Conservation (phyloP, 2,329 filamentous ascomycete genomes). For the Echinosphaeria canescens region DNA sequence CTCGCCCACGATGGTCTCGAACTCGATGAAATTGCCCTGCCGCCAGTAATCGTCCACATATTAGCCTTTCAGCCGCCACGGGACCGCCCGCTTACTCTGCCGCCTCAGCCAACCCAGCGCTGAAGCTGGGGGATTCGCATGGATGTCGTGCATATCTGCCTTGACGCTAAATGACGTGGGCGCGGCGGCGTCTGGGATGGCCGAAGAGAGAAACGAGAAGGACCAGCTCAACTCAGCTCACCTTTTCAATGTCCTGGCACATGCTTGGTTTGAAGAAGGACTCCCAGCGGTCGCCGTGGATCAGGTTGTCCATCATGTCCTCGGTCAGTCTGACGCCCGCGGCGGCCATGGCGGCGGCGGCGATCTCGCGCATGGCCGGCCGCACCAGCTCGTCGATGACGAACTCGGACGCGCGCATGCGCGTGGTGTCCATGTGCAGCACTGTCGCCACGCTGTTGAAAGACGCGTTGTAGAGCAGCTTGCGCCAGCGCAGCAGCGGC, state of each 20-base stretch:
- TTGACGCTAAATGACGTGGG: too few relatives aligned
- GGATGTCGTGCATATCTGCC: too few relatives aligned
- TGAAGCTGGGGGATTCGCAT: too few relatives aligned
- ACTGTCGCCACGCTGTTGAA: conserved; percentile 28
- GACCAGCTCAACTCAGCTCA: conserved; percentile 1
- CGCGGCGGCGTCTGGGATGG: too few relatives aligned
- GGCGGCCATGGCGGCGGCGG: conserved; percentile 18
- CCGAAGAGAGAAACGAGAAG: background rate
- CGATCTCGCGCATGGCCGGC: conserved; percentile 29
- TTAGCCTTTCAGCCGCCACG: background rate
- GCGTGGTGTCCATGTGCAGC: conserved; percentile 23
- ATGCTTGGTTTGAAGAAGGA: conserved; percentile 28
- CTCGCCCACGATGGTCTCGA: conserved; percentile 32
- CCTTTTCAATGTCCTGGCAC: conserved; percentile 26
- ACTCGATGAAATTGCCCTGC: conserved; percentile 27
- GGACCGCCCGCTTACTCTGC: too few relatives aligned
- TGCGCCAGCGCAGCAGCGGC: conserved; percentile 18
- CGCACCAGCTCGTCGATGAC: conserved; percentile 20
- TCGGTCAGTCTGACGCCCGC: conserved; percentile 18
- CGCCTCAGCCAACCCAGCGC: too few relatives aligned
- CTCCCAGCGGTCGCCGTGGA: conserved; percentile 23
- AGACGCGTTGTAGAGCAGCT: conserved; percentile 23
- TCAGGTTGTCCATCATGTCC: conserved; percentile 19
- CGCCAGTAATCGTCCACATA: background rate
- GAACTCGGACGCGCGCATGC: conserved; percentile 19